Evolutionary conservation across 2,329 filamentous ascomycete species (phyloP).

Genomic region (Escovopsis sp.): DNA sequence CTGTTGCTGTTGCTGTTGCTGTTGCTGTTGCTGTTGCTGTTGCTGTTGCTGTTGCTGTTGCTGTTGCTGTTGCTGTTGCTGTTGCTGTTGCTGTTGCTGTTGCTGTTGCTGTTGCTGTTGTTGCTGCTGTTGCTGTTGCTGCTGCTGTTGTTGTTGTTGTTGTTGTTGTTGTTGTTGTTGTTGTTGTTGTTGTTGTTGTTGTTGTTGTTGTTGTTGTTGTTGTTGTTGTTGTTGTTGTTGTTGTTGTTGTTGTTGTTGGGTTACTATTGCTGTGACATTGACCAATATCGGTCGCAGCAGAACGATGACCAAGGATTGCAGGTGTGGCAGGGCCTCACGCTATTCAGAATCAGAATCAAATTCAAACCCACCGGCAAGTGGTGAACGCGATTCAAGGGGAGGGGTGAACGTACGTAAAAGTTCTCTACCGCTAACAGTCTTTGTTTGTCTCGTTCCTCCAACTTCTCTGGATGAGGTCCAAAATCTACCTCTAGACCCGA

Average conservation of each 20-base stretch:
- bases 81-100: neutral
- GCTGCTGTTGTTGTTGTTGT: neutral
- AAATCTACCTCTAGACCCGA: constrained; percentile 20
- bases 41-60: constrained; percentile 12
- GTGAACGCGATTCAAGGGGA: no score
- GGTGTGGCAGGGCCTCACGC: constrained; percentile 62
- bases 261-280: constrained; percentile 74
- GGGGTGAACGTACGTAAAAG: constrained; percentile 60
- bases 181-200: constrained; percentile 21
- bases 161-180: constrained; percentile 13
- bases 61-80: constrained; percentile 22
- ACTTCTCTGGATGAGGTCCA: constrained; percentile 32
- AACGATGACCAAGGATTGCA: constrained; percentile 89
- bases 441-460: constrained; percentile 42
- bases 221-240: neutral
- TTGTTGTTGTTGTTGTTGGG: constrained; percentile 18
- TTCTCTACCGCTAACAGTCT: constrained; percentile 60
- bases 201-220: neutral
- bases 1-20: neutral
- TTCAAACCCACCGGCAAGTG: constrained; percentile 6
- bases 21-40: neutral
- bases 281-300: constrained; percentile 75
- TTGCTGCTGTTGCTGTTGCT: constrained; percentile 2
- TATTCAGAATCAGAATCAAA: constrained; percentile 18
- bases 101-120: neutral